Base-by-base conservation (phyloP, 108 stramenopile genomes). In the Schizochytrium sp. region DNA sequence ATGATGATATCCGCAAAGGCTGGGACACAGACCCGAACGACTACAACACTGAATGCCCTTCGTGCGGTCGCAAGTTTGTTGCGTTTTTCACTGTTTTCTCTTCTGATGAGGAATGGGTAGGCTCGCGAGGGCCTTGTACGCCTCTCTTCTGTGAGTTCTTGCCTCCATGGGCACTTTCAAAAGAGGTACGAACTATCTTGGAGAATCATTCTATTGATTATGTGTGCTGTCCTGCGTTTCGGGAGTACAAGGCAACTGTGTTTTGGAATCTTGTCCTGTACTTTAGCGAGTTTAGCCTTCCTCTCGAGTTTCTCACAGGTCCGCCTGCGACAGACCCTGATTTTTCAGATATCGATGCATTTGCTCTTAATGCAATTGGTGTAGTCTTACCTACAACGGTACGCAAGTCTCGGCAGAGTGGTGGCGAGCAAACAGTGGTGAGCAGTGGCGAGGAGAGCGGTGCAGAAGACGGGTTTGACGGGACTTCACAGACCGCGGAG, bases 261-360 rank as follows among this genome's bases (percentile, higher is more conserved):
- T 83, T 83, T 53, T 83, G 76, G 76, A 83, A 83, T 53, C 28
- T 83, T 47, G 76, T 83, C n/a, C 76, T 83, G 76, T 83, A 83
- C n/a, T 83, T 83, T 83, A 55, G 50, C 76, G 76, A 83, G 53
- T 83, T 83, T 40, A 55, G 50, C 28, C 76, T 83, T 7, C 76
- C 76, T 0, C 47, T 83, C 1, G 76, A 83, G 53, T 83, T 83
- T 83, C 53, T 83, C 8, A 55, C 76, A 38, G 76, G 76, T 5
- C 76, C 76, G 10, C 47, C 47, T 0, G 76, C 76, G 47, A 53
- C 38, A 1, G 76, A 83, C 15, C 15, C 13, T 55, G 76, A 83
- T 42, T 38, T 55, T 5, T 47, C 38, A 10, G 76, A 83, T 40
- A 55, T 69, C 44, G 64, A 69, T 44, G 64, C 64, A 7, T 10